Percentiles rank a stretch among this genome's conserved stretches.
Evolutionary conservation across 495 filamentous ascomycete species (phyloP).

Genomic region (Lentithecium fluviatile): DNA sequence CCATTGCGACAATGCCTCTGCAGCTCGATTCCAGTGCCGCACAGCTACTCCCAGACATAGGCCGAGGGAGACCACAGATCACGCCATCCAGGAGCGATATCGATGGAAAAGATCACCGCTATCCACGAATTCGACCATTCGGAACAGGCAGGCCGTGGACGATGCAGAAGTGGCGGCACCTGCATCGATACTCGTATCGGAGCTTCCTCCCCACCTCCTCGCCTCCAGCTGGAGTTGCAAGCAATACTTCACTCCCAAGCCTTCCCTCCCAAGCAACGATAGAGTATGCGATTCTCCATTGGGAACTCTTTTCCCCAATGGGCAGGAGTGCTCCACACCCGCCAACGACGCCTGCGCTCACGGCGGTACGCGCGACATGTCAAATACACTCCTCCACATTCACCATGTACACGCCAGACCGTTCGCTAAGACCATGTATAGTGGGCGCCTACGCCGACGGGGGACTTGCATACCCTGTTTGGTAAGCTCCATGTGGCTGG

Average conservation of each 20-base stretch:
- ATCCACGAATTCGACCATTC: constrained; percentile 3
- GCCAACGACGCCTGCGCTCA: too few relatives aligned
- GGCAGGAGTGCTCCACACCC: too few relatives aligned
- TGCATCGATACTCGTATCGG: constrained; percentile 20
- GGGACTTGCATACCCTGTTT: constrained; percentile 34
- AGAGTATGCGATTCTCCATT: not conserved
- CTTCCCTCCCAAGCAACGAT: not conserved
- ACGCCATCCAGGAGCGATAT: constrained; percentile 13
- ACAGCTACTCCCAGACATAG: not conserved
- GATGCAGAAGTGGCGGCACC: constrained; percentile 21
- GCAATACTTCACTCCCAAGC: not conserved
- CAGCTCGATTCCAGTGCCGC: not conserved
- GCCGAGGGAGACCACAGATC: not conserved
- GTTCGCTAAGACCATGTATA: not conserved
- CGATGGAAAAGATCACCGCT: constrained; percentile 9
- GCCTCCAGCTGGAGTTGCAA: constrained; percentile 1
- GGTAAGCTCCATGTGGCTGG: constrained; percentile 24
- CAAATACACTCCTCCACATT: not conserved
- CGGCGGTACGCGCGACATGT: too few relatives aligned
- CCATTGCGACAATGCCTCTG: constrained; percentile 8
- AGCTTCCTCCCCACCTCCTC: constrained; percentile 5
- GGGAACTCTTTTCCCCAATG: not conserved
- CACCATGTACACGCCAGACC: constrained; percentile 3
- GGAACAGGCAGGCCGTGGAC: not conserved
- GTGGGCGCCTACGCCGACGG: constrained; percentile 7